phyloP scores from a whole-genome alignment of 306 rosid species.

The Rosa multiflora region DNA sequence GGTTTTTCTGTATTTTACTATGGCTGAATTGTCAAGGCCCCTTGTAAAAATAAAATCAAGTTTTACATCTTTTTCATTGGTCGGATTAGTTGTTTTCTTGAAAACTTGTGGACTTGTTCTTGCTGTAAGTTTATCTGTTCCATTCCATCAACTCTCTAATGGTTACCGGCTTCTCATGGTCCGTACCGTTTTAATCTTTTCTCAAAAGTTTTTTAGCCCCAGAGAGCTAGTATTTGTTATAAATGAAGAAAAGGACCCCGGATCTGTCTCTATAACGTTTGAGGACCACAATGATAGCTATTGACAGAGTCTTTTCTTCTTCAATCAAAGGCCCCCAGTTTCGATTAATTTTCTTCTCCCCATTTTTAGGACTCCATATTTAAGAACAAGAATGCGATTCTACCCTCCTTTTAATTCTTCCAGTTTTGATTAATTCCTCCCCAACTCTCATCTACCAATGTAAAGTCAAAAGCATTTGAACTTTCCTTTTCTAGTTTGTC shows the following conservation, averaged over 20 bases:
- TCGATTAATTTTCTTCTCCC: not conserved
- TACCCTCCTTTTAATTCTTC: not conserved
- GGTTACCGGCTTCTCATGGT: not conserved
- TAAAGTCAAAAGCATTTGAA: not conserved
- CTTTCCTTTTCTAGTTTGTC: not conserved
- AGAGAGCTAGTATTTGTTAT: too few species aligned
- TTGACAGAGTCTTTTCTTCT: not conserved
- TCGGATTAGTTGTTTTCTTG: not conserved
- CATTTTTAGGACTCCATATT: not conserved
- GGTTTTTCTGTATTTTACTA: not conserved
- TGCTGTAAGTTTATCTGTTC: not conserved
- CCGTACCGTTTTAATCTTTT: not conserved
- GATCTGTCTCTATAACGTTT: not conserved
- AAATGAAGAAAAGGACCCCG: not conserved
- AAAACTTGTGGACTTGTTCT: not conserved
- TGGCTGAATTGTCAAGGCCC: not conserved
- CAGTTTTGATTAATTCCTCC: too few species aligned
- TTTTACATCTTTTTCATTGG: not conserved
- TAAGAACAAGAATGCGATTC: not conserved
- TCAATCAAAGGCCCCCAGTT: not conserved
- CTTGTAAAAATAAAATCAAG: slow-evolving; percentile 1
- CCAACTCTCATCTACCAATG: not conserved
- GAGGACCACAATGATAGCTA: not conserved
- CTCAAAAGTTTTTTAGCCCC: too few species aligned
- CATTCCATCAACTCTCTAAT: not conserved